Evolutionary conservation across 345 rosid species (phyloP).

Genomic region (Rhizophora apiculata): DNA sequence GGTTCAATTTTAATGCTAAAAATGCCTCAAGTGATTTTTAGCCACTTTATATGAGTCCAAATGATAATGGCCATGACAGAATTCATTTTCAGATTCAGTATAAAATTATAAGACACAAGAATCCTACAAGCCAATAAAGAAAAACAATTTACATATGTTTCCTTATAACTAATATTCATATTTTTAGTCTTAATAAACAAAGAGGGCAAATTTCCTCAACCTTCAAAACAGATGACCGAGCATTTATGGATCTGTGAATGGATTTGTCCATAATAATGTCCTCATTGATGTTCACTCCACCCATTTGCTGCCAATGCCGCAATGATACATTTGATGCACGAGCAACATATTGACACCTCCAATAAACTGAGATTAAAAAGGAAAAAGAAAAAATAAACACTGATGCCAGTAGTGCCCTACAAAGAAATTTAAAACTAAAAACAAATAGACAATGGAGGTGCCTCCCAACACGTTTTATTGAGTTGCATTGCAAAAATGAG

Average conservation of each 20-base stretch:
- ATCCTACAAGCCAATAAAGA: no score
- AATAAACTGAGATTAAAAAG: constrained; percentile 50
- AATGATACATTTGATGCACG: constrained; percentile 80
- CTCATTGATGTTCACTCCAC: constrained; percentile 79
- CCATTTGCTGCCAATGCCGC: constrained; percentile 92
- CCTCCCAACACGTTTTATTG: neutral
- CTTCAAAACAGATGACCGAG: constrained; percentile 86
- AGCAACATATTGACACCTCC: constrained; percentile 94
- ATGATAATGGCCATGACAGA: no score
- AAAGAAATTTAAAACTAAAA: neutral
- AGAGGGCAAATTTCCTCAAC: constrained; percentile 35
- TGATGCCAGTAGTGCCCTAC: neutral
- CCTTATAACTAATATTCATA: no score
- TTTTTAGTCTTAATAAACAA: neutral
- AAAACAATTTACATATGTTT: no score
- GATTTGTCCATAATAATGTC: constrained; percentile 80
- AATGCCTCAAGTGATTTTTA: no score
- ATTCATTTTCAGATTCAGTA: no score
- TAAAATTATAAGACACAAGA: no score
- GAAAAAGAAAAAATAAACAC: neutral
- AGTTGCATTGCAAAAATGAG: no score
- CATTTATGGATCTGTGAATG: constrained; percentile 69
- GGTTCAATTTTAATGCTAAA: neutral
- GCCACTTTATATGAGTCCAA: no score
- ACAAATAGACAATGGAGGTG: neutral